Percentiles rank a stretch among this genome's conserved stretches.
phyloP scores from a whole-genome alignment of 2,329 filamentous ascomycete genomes.

The Nannizziopsis arthrosporioides region DNA sequence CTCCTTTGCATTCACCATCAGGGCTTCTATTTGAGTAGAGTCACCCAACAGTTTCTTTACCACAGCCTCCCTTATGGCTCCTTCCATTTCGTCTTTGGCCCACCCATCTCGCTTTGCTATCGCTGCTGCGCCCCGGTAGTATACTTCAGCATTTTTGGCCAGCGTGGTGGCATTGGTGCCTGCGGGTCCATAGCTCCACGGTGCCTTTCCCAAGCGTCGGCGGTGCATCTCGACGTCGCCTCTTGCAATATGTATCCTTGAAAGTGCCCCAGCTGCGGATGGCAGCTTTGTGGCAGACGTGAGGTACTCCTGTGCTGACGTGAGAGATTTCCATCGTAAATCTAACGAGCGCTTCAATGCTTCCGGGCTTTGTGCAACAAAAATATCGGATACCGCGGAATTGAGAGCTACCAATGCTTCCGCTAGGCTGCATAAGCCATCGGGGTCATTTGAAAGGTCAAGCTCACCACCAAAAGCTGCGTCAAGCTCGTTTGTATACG shows the following conservation, averaged over 20 bases:
- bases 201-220: conserved; percentile 39
- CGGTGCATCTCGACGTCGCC: conserved; percentile 47
- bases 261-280: conserved; percentile 36
- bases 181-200: conserved; percentile 34
- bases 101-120: conserved; percentile 33
- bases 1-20: conserved; percentile 26
- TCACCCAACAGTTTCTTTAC: conserved; percentile 36
- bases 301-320: conserved; percentile 40
- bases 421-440: conserved; percentile 44
- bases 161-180: conserved; percentile 37
- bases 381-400: conserved; percentile 33
- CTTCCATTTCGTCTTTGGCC: conserved; percentile 34
- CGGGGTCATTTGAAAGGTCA: conserved; percentile 35
- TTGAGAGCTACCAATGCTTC: conserved; percentile 47
- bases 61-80: conserved; percentile 39
- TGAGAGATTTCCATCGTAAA: conserved; percentile 43
- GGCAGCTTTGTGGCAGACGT: conserved; percentile 43
- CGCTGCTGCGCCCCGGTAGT: conserved; percentile 44
- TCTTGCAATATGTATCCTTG: conserved; percentile 43
- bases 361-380: conserved; percentile 21
- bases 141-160: conserved; percentile 46
- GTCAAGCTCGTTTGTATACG: conserved; percentile 40
- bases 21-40: conserved; percentile 29
- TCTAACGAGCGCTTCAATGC: conserved; percentile 23
- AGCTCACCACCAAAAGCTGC: conserved; percentile 32